Evolutionary conservation across 2,329 filamentous ascomycete species (phyloP).

Genomic region (Ophiostoma perfectum): DNA sequence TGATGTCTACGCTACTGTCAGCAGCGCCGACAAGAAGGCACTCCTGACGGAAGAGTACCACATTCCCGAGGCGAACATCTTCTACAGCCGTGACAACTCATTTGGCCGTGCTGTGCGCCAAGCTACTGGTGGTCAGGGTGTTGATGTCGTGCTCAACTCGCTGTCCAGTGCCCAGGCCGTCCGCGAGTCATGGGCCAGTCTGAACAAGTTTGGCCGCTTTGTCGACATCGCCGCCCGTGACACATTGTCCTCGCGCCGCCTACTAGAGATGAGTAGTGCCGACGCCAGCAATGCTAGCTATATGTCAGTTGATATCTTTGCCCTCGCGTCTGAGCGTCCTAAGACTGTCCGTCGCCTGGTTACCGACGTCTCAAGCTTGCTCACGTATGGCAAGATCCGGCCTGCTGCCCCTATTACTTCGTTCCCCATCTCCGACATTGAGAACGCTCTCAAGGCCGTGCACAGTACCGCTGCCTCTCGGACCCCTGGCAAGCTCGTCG

Average conservation of each 20-base stretch:
- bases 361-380: constrained; percentile 17
- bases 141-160: constrained; percentile 40
- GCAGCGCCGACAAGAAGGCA: constrained; percentile 37
- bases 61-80: constrained; percentile 36
- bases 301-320: constrained; percentile 42
- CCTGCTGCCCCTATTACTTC: constrained; percentile 14
- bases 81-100: constrained; percentile 32
- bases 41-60: constrained; percentile 37
- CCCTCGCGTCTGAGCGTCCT: constrained; percentile 40
- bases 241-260: constrained; percentile 28
- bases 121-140: constrained; percentile 33
- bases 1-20: constrained; percentile 41
- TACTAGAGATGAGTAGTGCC: constrained; percentile 42
- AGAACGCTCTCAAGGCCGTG: not conserved
- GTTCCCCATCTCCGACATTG: constrained; percentile 1
- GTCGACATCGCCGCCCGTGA: constrained; percentile 23
- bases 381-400: constrained; percentile 4
- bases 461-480: not conserved
- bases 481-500: constrained; percentile 12
- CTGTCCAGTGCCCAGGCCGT: constrained; percentile 38
- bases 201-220: constrained; percentile 36
- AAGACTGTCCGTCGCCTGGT: constrained; percentile 38
- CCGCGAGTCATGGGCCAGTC: constrained; percentile 40
- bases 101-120: constrained; percentile 33
- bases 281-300: constrained; percentile 43